Conservation (phyloP, 2,329 filamentous ascomycete genomes). For the Furcasterigmium furcatum region DNA sequence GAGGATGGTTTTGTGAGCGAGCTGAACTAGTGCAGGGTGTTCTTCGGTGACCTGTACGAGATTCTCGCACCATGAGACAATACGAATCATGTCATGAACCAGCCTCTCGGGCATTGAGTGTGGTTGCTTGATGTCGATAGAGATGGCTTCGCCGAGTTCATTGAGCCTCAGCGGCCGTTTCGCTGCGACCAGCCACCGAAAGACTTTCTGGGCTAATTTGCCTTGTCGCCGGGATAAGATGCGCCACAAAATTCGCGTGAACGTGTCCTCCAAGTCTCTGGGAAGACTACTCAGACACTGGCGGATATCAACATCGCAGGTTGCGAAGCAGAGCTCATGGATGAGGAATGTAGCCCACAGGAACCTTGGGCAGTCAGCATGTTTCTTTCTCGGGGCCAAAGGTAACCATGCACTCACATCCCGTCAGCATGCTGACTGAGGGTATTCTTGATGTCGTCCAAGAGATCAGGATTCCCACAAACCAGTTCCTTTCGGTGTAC, state of each 20-base stretch:
- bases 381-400: not conserved
- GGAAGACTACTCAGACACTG: not conserved
- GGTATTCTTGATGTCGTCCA: conserved; percentile 19
- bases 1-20: conserved; percentile 7
- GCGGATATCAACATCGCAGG: conserved; percentile 11
- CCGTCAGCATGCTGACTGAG: conserved; percentile 14
- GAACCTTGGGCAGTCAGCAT: conserved; percentile 9
- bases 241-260: not conserved
- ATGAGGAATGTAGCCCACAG: conserved; percentile 15
- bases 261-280: not conserved
- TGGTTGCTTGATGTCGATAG: not conserved
- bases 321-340: conserved; percentile 10
- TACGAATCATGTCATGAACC: not conserved
- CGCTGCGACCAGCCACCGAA: not conserved
- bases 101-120: not conserved
- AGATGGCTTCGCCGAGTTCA: not conserved
- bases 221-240: not conserved
- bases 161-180: not conserved
- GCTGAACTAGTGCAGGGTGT: conserved; percentile 9
- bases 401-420: not conserved
- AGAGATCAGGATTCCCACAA: conserved; percentile 12
- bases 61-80: conserved; percentile 12
- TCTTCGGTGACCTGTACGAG: conserved; percentile 15
- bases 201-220: not conserved
- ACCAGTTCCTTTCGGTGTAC: conserved; percentile 11